A percentile compares a stretch with the other conserved stretches of the same genome.
phyloP scores from a whole-genome alignment of 345 rosid species.

The Orychophragmus violaceus region DNA sequence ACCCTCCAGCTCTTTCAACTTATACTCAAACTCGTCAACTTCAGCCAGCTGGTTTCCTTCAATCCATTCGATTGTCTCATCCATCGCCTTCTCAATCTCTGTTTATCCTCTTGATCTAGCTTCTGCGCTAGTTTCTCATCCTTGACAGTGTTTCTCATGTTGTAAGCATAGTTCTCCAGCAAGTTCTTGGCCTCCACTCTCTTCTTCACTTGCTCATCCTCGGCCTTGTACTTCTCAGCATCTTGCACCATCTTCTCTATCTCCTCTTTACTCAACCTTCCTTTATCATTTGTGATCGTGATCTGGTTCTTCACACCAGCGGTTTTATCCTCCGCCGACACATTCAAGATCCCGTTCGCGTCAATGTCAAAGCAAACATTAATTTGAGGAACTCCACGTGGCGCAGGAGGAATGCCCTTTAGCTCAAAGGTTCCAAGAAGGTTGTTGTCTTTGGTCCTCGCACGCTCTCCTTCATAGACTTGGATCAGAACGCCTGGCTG shows the following conservation, averaged over 20 bases:
- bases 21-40: constrained; percentile 42
- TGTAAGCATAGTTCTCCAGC: constrained; percentile 39
- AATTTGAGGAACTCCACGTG: constrained; percentile 47
- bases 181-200: constrained; percentile 43
- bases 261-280: constrained; percentile 43
- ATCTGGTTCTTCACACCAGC: constrained; percentile 46
- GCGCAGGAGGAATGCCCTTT: constrained; percentile 42
- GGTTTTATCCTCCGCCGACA: constrained; percentile 40
- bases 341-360: constrained; percentile 42
- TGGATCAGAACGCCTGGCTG: constrained; percentile 42
- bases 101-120: constrained; percentile 30
- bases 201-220: constrained; percentile 46
- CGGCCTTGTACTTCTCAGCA: constrained; percentile 43
- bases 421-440: constrained; percentile 46
- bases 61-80: constrained; percentile 40
- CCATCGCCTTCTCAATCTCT: constrained; percentile 34
- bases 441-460: constrained; percentile 43
- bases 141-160: constrained; percentile 41
- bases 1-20: constrained; percentile 42
- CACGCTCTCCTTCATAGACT: constrained; percentile 45
- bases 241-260: constrained; percentile 43
- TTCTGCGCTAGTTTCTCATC: constrained; percentile 38
- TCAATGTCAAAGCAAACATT: constrained; percentile 39
- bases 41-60: constrained; percentile 42
- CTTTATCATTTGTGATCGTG: constrained; percentile 45